Base-by-base conservation (phyloP, 1,139 yeast genomes). In the Taphrina communis region DNA sequence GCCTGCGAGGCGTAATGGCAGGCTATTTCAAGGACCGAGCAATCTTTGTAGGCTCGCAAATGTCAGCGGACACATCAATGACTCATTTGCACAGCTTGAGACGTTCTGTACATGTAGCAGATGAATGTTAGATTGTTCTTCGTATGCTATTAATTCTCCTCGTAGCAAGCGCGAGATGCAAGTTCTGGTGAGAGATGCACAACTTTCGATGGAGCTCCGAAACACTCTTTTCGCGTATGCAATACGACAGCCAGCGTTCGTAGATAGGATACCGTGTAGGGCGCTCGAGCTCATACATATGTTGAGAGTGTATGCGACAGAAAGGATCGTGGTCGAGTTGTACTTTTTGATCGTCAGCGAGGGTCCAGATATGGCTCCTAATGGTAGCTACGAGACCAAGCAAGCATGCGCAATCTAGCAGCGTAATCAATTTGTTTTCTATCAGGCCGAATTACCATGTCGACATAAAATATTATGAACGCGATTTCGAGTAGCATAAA, bases 401-500 rank as follows among this genome's bases (percentile, higher is more conserved):
- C 14, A 2, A 6, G 42, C 14, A 2, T 39, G 42, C 42, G 42
- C 11, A 6, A 2, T 9, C 11, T 14, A 11, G 42, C 11, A 11
- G 42, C 42, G 11, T 14, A 14, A 14, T 14, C 14, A 11, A 14
- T 14, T 6, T 39, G 42, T 11, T 11, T 39, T 9, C 14, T 39
- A 25, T 4, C 4, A 25, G 31, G 31, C 31, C 31, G 31, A 25
- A 25, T 25, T 25, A 25, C 4, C 31, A 25, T 25, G 4, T 25
- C 31, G 31, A 25, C 2, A 25, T 25, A 2, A 25, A 25, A 25
- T 25, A 25, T 25, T 25, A 58, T 58, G 62, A 58, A 58, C 25
- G 62, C 62, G 3, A 46, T 58, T 9, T 58, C 67, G 9, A 63
- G 67, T 38, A 48, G 67, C 42, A 58, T 63, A 59, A 63, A 63